Base-by-base conservation (phyloP, 352 stramenopile genomes). In the Pythium brachiatum region DNA sequence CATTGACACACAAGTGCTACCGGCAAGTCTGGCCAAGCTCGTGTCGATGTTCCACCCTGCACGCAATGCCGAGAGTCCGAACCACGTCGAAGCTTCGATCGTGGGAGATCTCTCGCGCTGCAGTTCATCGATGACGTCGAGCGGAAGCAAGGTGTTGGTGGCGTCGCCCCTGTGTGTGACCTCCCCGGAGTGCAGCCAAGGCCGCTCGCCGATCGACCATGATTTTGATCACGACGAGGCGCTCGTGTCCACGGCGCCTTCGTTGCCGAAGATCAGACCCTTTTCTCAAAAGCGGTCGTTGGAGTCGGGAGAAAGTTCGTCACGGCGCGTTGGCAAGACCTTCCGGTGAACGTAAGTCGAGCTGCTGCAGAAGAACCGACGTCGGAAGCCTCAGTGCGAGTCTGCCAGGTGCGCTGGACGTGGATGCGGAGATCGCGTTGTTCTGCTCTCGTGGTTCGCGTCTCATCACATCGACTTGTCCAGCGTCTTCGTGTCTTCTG, bases 1-100 rank as follows among this genome's bases (percentile, higher is more conserved):
- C 80, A 85, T 92, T 66, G 69, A 82, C 55, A 89, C 83, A 39
- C 79, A 83, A 66, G 76, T 90, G 76, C 78, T 92, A 58, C 76
- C 79, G 51, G 64, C 76, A 26, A 78, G 78, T 65, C 59, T 92
- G 70, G 83, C 81, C 7, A 90, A 90, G 68, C 71, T 92, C 70
- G 81, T 92, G 27, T 80, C 86, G 63, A 72, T 75, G 53, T 92
- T 89, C 58, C 76, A 92, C 57, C 81, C 83, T 48, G 65, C 70
- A 26, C 82, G 76, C 71, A 43, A 63, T 48, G 73, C 81, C 26
- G 79, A 90, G 59, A 89, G 78, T 61, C 78, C 78, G 13, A 72
- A 72, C 65, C 58, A 66, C 36, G 38, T 66, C 18, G 60, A 65
- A 36, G 60, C 61, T 18, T 53, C 61, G 18, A 23, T 60, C 21